Evolutionary conservation across 2,329 filamentous ascomycete genomes (phyloP).

Genomic region (Arthrobotrys iridis): DNA sequence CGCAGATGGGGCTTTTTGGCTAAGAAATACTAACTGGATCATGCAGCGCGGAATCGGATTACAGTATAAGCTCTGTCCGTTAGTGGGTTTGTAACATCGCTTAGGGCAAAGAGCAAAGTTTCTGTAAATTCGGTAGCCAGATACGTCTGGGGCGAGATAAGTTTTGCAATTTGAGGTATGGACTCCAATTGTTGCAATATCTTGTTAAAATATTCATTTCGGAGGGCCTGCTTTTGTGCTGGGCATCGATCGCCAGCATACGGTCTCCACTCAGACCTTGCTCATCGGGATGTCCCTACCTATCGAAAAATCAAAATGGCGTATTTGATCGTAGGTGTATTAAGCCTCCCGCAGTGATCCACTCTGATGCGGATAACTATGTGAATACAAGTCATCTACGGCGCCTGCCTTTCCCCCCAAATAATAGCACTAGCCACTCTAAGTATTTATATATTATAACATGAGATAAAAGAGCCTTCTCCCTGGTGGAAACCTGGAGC

Average conservation of each 20-base stretch:
- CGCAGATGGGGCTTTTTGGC: not conserved
- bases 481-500: no score
- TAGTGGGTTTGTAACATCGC: slow-evolving; percentile 1
- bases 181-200: not conserved
- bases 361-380: slow-evolving; percentile 16
- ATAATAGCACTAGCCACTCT: slow-evolving; percentile 4
- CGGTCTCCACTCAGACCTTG: not conserved
- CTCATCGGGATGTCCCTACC: slow-evolving; percentile 9
- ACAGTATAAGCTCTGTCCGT: slow-evolving; percentile 2
- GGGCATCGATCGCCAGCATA: not conserved
- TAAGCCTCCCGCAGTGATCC: slow-evolving; percentile 11
- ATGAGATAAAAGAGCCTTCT: not conserved
- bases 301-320: slow-evolving; percentile 29
- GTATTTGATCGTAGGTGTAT: not conserved
- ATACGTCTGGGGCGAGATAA: no score
- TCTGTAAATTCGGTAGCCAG: no score
- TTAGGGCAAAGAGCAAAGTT: not conserved
- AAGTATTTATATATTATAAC: not conserved
- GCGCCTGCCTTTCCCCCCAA: not conserved
- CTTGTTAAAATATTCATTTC: not conserved
- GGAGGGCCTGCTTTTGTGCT: not conserved
- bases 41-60: slow-evolving; percentile 42
- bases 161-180: slow-evolving; percentile 15
- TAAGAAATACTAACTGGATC: slow-evolving; percentile 4
- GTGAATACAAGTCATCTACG: not conserved